phyloP scores from a whole-genome alignment of 2,329 filamentous ascomycete species.

The Colletotrichum orbiculare region DNA sequence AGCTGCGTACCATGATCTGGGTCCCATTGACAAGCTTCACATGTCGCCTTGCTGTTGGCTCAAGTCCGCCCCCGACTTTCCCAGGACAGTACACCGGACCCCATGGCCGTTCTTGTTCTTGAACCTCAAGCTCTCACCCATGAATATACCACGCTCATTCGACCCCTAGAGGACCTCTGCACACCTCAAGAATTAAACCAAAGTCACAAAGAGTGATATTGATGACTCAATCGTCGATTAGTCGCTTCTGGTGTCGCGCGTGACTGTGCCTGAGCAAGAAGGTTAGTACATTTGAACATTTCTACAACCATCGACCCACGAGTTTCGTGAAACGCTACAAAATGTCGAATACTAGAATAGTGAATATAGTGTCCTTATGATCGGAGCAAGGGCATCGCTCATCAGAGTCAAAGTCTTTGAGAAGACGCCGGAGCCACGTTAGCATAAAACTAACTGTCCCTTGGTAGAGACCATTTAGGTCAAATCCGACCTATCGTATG shows the following conservation, averaged over 20 bases:
- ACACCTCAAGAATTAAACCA: neutral
- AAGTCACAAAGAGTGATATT: constrained; percentile 9
- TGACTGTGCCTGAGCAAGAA: neutral
- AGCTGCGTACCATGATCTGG: too few relatives aligned
- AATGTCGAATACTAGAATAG: too few relatives aligned
- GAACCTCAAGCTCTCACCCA: neutral
- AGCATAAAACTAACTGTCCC: neutral
- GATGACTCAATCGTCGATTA: constrained; percentile 20
- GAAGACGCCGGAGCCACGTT: constrained; percentile 1
- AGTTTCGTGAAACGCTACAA: too few relatives aligned
- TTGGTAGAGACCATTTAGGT: constrained; percentile 11
- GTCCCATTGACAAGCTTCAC: too few relatives aligned
- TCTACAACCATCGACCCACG: too few relatives aligned
- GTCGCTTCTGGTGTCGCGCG: neutral
- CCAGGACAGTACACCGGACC: neutral
- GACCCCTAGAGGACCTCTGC: neutral
- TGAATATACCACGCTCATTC: too few relatives aligned
- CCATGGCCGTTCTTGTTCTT: constrained; percentile 8
- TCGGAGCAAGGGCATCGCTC: neutral
- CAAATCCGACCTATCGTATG: neutral
- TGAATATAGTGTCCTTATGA: too few relatives aligned
- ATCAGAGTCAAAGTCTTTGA: neutral
- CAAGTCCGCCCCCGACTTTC: too few relatives aligned
- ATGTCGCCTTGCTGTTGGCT: neutral
- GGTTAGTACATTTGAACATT: too few relatives aligned